Percentiles rank a stretch among this genome's conserved stretches.
phyloP scores from a whole-genome alignment of 129 eudicot genomes.

The Flaveria brownii region DNA sequence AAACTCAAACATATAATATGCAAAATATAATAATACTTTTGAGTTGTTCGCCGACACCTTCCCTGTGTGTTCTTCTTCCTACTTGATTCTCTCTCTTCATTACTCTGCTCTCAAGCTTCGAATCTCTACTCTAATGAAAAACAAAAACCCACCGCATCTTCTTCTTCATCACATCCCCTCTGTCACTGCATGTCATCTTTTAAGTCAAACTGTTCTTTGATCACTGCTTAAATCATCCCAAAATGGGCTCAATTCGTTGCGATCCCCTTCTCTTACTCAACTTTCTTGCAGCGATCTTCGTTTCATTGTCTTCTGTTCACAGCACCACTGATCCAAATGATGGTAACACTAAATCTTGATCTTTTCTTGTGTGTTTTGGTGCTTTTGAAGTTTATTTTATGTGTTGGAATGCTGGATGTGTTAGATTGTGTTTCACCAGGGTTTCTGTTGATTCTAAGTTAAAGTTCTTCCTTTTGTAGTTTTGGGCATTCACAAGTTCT shows the following conservation, averaged over 20 bases:
- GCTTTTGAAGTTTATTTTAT: background rate
- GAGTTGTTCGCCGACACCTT: constrained; percentile 49
- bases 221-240: background rate
- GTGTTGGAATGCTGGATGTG: too few species aligned
- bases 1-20: too few species aligned
- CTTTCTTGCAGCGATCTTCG: constrained; percentile 33
- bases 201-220: constrained; percentile 28
- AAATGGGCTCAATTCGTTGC: constrained; percentile 32
- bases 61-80: constrained; percentile 30
- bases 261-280: constrained; percentile 30
- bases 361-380: background rate
- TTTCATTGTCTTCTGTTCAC: constrained; percentile 31
- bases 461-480: too few species aligned
- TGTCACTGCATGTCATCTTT: constrained; percentile 34
- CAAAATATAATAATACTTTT: background rate
- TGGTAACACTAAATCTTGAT: constrained; percentile 31
- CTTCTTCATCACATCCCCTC: constrained; percentile 19
- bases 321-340: constrained; percentile 68
- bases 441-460: too few species aligned
- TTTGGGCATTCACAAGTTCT: too few species aligned
- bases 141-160: constrained; percentile 35
- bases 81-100: constrained; percentile 42
- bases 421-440: too few species aligned
- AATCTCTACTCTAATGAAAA: constrained; percentile 33
- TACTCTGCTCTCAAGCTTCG: constrained; percentile 58